Percentiles rank a stretch among this genome's conserved stretches.
Evolutionary conservation across 805 yeast species (phyloP).

Genomic region (Sungouiozyma intestinalis): DNA sequence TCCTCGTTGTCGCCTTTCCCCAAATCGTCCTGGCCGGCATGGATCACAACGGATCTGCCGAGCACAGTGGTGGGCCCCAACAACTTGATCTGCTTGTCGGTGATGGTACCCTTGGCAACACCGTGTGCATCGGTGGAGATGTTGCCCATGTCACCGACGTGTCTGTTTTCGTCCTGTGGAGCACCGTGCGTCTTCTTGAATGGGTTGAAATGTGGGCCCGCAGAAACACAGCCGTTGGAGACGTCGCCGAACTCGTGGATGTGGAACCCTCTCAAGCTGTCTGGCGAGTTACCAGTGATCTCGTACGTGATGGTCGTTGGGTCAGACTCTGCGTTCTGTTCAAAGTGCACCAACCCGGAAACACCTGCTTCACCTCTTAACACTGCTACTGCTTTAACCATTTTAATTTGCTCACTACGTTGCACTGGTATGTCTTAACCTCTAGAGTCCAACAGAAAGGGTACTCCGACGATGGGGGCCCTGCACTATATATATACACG

Average conservation of each 20-base stretch:
- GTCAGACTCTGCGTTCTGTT: constrained; percentile 65
- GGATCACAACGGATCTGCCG: constrained; percentile 94
- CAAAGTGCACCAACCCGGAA: constrained; percentile 77
- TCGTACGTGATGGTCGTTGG: constrained; percentile 87
- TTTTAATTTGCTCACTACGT: constrained; percentile 8
- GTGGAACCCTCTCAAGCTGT: constrained; percentile 94
- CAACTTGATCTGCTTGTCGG: constrained; percentile 68
- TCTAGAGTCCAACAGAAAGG: not conserved
- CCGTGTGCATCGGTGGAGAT: constrained; percentile 78
- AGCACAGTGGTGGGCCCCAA: constrained; percentile 78
- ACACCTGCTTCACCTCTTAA: constrained; percentile 91
- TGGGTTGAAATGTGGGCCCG: constrained; percentile 97
- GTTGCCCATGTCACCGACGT: constrained; percentile 89
- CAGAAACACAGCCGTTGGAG: constrained; percentile 95
- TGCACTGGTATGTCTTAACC: not conserved
- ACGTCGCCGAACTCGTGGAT: constrained; percentile 95
- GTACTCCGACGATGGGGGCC: no score
- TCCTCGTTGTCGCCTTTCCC: constrained; percentile 91
- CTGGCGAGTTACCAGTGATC: constrained; percentile 78
- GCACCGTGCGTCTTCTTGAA: constrained; percentile 84
- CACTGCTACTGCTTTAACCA: constrained; percentile 68
- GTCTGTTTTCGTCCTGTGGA: constrained; percentile 47
- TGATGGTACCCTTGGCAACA: constrained; percentile 81
- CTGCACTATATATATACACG: not conserved
- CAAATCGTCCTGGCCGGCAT: constrained; percentile 85